phyloP scores from a whole-genome alignment of 768 basidiomycete genomes.

The Lactifluus volemus region DNA sequence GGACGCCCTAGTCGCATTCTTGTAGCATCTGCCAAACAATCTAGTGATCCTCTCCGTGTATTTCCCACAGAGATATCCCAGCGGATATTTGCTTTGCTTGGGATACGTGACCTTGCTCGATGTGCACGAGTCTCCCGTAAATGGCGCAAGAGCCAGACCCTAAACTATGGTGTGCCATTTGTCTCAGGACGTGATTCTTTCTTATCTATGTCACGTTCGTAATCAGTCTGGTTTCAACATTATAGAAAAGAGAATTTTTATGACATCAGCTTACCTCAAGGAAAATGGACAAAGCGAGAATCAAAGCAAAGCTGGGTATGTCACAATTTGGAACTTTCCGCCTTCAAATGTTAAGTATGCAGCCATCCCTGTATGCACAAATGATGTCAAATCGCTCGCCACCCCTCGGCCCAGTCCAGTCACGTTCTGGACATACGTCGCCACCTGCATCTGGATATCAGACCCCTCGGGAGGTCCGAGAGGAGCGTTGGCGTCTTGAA shows the following conservation, averaged over 20 bases:
- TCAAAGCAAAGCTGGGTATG: slow-evolving; percentile 89
- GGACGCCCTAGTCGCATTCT: slow-evolving; percentile 40
- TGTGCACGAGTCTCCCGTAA: slow-evolving; percentile 78
- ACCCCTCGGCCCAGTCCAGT: slow-evolving; percentile 29
- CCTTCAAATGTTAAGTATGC: not conserved
- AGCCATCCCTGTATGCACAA: slow-evolving; percentile 9
- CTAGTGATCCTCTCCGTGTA: slow-evolving; percentile 52
- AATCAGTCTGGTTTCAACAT: slow-evolving; percentile 87
- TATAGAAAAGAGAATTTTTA: slow-evolving; percentile 84
- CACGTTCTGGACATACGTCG: slow-evolving; percentile 39
- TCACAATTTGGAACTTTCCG: slow-evolving; percentile 15
- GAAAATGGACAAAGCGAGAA: slow-evolving; percentile 88
- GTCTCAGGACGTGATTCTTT: not conserved
- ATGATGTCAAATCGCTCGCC: slow-evolving; percentile 27
- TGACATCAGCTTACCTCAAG: slow-evolving; percentile 65
- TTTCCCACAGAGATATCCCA: slow-evolving; percentile 81
- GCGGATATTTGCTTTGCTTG: slow-evolving; percentile 57
- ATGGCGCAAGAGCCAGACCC: slow-evolving; percentile 82
- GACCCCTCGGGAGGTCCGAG: slow-evolving; percentile 69
- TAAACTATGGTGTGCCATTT: slow-evolving; percentile 69
- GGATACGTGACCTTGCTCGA: slow-evolving; percentile 57
- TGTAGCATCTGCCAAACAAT: slow-evolving; percentile 26
- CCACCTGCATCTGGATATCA: slow-evolving; percentile 51
- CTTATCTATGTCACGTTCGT: not conserved
- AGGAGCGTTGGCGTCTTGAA: slow-evolving; percentile 63